Conservation (phyloP, 208 protist species). For the Leptomonas seymouri region DNA sequence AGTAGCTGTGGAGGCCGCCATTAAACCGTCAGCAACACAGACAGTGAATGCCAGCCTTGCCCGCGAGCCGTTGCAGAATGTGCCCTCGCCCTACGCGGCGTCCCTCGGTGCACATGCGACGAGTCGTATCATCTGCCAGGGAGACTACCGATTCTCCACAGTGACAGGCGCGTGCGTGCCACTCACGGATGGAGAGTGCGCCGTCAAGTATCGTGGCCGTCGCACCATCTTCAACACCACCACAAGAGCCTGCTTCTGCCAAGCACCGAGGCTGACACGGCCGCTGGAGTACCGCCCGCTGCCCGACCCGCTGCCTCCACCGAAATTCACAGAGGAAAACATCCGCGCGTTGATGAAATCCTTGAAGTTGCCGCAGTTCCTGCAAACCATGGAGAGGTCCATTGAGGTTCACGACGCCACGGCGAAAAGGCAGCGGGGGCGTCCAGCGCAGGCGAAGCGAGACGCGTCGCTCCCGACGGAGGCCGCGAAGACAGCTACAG, state of each 20-base stretch:
- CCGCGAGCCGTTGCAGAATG: slow-evolving; percentile 16
- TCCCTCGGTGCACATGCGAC: slow-evolving; percentile 11
- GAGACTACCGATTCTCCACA: slow-evolving; percentile 32
- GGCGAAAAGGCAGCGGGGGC: neutral
- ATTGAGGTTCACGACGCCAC: slow-evolving; percentile 10
- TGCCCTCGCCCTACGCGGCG: slow-evolving; percentile 28
- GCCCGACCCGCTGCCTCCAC: slow-evolving; percentile 24
- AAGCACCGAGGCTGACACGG: slow-evolving; percentile 20
- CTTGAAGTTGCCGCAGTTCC: slow-evolving; percentile 26
- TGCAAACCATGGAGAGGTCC: slow-evolving; percentile 27
- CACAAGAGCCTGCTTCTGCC: slow-evolving; percentile 6
- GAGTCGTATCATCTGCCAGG: slow-evolving; percentile 29
- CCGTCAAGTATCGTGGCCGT: slow-evolving; percentile 27
- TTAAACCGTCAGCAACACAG: neutral
- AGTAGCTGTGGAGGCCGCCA: slow-evolving; percentile 15
- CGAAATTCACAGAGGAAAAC: slow-evolving; percentile 16
- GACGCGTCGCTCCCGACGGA: neutral
- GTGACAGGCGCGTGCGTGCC: slow-evolving; percentile 17
- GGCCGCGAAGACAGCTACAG: neutral
- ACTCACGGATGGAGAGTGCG: slow-evolving; percentile 24
- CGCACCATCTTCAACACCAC: slow-evolving; percentile 23
- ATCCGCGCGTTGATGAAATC: slow-evolving; percentile 15
- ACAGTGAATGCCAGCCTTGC: slow-evolving; percentile 29
- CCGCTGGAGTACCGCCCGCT: slow-evolving; percentile 24
- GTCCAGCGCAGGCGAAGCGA: neutral